These are phyloP conservation scores for Dichotomopilus funicola DNA, from an alignment of 2,329 filamentous ascomycete genomes.

Conservation along the genomic window DNA sequence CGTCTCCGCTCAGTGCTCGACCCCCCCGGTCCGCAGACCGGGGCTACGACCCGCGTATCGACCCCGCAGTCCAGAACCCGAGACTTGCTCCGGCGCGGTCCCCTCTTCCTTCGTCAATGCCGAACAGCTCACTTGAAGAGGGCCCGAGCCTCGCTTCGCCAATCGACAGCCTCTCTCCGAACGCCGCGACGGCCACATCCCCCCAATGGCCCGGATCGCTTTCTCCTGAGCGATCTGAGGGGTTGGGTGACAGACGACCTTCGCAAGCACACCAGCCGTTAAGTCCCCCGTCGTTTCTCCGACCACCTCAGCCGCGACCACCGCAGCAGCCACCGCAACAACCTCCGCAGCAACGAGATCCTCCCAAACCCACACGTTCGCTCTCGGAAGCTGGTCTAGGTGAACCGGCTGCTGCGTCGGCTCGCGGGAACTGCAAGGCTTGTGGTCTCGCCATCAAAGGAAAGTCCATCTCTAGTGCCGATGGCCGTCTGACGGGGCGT, in stretches of 20 bases:
- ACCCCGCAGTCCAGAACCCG: conserved; percentile 28
- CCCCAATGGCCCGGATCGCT: conserved; percentile 15
- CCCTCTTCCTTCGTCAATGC: conserved; percentile 23
- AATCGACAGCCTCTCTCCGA: conserved; percentile 9
- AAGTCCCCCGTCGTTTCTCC: background rate
- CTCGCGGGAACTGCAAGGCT: conserved; percentile 72
- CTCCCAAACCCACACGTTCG: conserved; percentile 6
- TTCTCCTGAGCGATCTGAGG: conserved; percentile 5
- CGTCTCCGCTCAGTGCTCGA: conserved; percentile 18
- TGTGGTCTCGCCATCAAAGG: conserved; percentile 74
- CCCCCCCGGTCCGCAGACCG: conserved; percentile 20
- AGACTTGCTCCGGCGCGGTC: conserved; percentile 22
- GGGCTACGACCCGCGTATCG: conserved; percentile 32
- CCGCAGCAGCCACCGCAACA: background rate
- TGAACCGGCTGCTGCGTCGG: conserved; percentile 22
- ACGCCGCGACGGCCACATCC: conserved; percentile 11
- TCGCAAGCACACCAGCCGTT: background rate
- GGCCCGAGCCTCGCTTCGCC: background rate
- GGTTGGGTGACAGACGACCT: background rate
- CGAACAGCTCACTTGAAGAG: background rate
- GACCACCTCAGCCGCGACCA: background rate
- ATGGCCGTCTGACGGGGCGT: conserved; percentile 82
- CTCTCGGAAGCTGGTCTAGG: conserved; percentile 7
- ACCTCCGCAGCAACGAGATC: background rate
- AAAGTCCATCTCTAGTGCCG: conserved; percentile 89